Conservation (phyloP, 768 basidiomycete species). For the Pholiota conissans region DNA sequence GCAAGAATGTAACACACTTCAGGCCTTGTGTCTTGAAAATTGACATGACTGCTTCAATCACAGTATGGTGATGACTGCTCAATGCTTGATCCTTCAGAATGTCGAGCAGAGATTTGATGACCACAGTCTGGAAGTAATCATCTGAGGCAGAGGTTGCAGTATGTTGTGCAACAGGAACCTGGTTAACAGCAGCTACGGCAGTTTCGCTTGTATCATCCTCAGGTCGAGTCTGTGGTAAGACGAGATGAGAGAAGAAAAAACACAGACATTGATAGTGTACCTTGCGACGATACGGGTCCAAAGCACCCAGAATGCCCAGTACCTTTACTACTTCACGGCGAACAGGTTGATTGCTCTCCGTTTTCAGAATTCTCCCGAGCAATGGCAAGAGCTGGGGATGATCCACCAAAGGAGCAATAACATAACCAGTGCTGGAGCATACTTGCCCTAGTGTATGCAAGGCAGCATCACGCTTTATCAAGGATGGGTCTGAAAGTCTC, state of each 20-base stretch:
- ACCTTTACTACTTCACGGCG: conserved; percentile 92
- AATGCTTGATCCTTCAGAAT: conserved; percentile 90
- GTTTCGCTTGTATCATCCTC: conserved; percentile 69
- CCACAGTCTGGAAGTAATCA: conserved; percentile 97
- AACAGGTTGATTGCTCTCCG: conserved; percentile 70
- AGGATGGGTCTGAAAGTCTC: conserved; percentile 86
- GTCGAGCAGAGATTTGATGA: conserved; percentile 82
- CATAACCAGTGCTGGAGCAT: conserved; percentile 94
- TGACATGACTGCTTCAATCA: conserved; percentile 97
- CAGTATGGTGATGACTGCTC: conserved; percentile 84
- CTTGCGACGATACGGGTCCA: conserved; percentile 95
- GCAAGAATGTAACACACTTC: conserved; percentile 93
- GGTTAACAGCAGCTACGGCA: conserved; percentile 58
- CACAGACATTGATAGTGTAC: conserved; percentile 35
- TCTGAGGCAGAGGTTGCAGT: conserved; percentile 70
- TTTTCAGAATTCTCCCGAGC: conserved; percentile 80
- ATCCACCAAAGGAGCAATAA: conserved; percentile 87
- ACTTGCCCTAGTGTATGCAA: conserved; percentile 93
- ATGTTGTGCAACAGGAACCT: conserved; percentile 67
- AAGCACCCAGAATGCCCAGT: conserved; percentile 91
- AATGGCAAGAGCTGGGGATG: conserved; percentile 89
- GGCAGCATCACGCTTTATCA: conserved; percentile 90
- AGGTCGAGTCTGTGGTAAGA: conserved; percentile 54
- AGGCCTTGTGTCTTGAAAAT: conserved; percentile 98
- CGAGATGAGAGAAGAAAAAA: not conserved